Evolutionary conservation across 2,329 filamentous ascomycete species (phyloP).

Genomic region (Aspergillaceae sp.): DNA sequence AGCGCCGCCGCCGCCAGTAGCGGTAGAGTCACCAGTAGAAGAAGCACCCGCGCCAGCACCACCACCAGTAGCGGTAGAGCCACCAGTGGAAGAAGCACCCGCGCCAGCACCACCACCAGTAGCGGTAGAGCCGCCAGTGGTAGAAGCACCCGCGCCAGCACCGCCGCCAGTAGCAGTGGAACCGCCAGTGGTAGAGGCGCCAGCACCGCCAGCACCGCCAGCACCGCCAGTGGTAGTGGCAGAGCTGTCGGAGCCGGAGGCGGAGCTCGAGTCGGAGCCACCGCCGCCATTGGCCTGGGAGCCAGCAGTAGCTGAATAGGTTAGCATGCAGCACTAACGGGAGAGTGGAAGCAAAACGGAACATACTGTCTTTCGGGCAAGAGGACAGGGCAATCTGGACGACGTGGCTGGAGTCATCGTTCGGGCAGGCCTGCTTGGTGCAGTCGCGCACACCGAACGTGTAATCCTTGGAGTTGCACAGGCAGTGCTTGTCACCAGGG

Average conservation of each 20-base stretch:
- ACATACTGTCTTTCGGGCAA: slow-evolving; percentile 24
- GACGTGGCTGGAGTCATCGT: slow-evolving; percentile 26
- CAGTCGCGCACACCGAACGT: slow-evolving; percentile 40
- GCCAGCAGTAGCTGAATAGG: slow-evolving; percentile 2
- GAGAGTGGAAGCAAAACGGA: not conserved
- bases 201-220: not conserved
- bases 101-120: not conserved
- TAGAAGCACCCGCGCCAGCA: slow-evolving; percentile 2
- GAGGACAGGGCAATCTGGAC: slow-evolving; percentile 25
- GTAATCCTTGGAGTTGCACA: slow-evolving; percentile 36
- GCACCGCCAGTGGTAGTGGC: not conserved
- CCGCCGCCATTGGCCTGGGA: slow-evolving; percentile 4
- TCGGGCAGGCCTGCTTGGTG: slow-evolving; percentile 36
- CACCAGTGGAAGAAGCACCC: slow-evolving; percentile 3
- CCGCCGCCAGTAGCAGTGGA: too few species aligned
- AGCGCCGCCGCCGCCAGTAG: slow-evolving; percentile 10
- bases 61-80: not conserved
- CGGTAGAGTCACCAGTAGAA: slow-evolving; percentile 4
- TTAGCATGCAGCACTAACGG: not conserved
- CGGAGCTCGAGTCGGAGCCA: slow-evolving; percentile 8
- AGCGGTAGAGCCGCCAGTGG: not conserved
- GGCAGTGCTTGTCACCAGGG: slow-evolving; percentile 28
- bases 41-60: slow-evolving; percentile 2
- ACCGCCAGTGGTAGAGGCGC: not conserved
- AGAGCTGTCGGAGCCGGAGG: slow-evolving; percentile 5